Evolutionary conservation across 352 stramenopile species (phyloP), one percentile per base, ranked within the genome.

Genomic region (Globisporangium spinosum): DNA sequence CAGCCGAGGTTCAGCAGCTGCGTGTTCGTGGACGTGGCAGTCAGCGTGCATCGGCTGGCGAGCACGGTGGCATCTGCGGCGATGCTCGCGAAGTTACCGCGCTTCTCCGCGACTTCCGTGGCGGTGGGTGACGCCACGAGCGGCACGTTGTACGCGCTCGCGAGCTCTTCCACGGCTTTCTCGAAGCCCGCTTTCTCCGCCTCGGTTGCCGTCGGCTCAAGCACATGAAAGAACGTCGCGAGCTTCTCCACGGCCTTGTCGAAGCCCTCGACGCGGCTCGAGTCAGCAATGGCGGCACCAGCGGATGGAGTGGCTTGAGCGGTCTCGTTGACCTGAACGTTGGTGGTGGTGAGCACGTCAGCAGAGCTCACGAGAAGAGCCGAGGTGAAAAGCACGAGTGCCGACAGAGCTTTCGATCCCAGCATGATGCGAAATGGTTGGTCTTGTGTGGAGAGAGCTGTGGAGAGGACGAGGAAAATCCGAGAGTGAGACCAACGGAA

Each of bases 141-240:
- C 6, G 72, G 68, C 22, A 75, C 65, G 2, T 71, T 71, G 59
- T 77, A 77, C 62, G 71, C 64, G 58, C 71, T 59, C 35, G 72
- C 72, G 23, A 77, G 66, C 34, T 75, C 65, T 55, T 69, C 67
- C 32, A 75, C 72, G 2, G 66, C 65, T 32, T 59, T 66, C 34
- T 75, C 69, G 17, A 77, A 77, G 10, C 53, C 27, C 17, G 53
- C 63, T 35, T 57, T 68, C 38, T 68, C 25, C 15, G 23, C 35
- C 53, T 32, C 54, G 35, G 63, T 68, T 12, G 5, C 63, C 15
- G n/a, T 68, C 5, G 63, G 25, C 25, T 67, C 61, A 34, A 68
- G 38, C 38, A 68, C 54, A 20, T 35, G 53, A 27, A 62, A 68
- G 63, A 68, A 68, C 9, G 63, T 35, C 38, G 63, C 63, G 25